Percentiles rank a stretch among this genome's conserved stretches.
Evolutionary conservation across 345 rosid genomes (phyloP).

Genomic region (Excoecaria agallocha): DNA sequence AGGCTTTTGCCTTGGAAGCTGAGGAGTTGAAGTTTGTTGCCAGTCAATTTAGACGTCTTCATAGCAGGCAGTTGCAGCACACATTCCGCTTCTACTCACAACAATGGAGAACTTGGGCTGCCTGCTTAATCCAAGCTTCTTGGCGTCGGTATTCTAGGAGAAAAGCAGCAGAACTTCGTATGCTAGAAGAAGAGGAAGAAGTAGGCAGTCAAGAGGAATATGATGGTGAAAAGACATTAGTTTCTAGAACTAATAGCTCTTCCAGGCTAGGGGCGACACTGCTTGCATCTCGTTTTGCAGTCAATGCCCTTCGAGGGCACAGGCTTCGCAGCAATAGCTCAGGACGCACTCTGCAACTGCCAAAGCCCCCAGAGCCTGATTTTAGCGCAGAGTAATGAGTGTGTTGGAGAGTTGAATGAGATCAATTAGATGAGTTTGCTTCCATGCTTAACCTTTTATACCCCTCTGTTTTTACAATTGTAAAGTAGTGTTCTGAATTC

Average conservation of each 20-base stretch:
- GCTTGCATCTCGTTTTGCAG: constrained; percentile 73
- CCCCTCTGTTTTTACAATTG: background rate
- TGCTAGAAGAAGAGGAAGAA: constrained; percentile 47
- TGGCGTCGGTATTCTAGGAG: constrained; percentile 67
- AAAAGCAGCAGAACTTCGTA: constrained; percentile 55
- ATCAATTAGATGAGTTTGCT: background rate
- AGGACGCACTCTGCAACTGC: constrained; percentile 42
- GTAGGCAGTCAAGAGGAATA: constrained; percentile 23
- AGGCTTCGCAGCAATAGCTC: constrained; percentile 33
- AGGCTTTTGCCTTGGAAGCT: constrained; percentile 83
- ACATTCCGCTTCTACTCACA: too few relatives aligned
- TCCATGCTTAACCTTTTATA: background rate
- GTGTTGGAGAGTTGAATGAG: background rate
- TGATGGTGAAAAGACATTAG: constrained; percentile 32
- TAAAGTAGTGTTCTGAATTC: background rate
- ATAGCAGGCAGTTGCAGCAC: constrained; percentile 78
- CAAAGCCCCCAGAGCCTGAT: constrained; percentile 84
- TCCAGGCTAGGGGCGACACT: constrained; percentile 62
- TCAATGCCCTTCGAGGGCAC: constrained; percentile 59
- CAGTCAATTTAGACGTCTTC: constrained; percentile 82
- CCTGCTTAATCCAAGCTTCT: constrained; percentile 73
- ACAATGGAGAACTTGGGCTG: constrained; percentile 95
- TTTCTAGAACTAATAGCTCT: constrained; percentile 18
- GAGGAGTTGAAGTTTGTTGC: constrained; percentile 88
- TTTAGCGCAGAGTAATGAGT: constrained; percentile 29